A percentile compares a stretch with the other conserved stretches of the same genome.
Evolutionary conservation across 495 filamentous ascomycete species (phyloP).

Genomic region (Lophiostoma macrostomum): DNA sequence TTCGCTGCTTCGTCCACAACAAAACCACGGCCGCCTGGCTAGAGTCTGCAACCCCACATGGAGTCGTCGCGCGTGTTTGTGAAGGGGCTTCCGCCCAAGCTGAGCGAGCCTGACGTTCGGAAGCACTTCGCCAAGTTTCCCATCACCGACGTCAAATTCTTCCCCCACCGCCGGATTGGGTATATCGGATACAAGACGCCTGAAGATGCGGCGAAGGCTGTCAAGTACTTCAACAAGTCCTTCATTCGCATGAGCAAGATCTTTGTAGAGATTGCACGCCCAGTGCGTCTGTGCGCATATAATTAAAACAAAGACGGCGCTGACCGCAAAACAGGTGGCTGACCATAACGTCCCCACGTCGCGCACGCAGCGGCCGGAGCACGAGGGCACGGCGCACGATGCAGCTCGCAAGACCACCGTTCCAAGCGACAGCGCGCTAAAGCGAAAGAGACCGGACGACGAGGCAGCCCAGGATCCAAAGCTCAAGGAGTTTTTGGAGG

Average conservation of each 20-base stretch:
- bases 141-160: conserved; percentile 87
- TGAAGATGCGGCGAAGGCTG: conserved; percentile 73
- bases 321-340: conserved; percentile 10
- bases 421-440: conserved; percentile 42
- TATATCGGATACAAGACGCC: conserved; percentile 91
- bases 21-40: background rate
- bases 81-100: conserved; percentile 72
- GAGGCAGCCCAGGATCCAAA: conserved; percentile 62
- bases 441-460: conserved; percentile 54
- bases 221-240: conserved; percentile 90
- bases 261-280: conserved; percentile 80
- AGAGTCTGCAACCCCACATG: conserved; percentile 40
- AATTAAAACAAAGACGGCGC: background rate
- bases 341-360: conserved; percentile 30
- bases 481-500: conserved; percentile 79
- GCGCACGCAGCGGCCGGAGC: conserved; percentile 45
- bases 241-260: conserved; percentile 98
- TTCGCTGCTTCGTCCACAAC: background rate
- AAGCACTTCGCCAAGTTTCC: conserved; percentile 77
- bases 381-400: conserved; percentile 28
- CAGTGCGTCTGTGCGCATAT: conserved; percentile 49
- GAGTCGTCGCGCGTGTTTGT: conserved; percentile 88
- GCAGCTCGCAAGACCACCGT: conserved; percentile 13
- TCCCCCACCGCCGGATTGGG: conserved; percentile 84
- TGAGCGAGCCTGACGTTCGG: conserved; percentile 73